Base-by-base conservation (phyloP, 2,329 filamentous ascomycete species). In the Coniochaeta sp. region DNA sequence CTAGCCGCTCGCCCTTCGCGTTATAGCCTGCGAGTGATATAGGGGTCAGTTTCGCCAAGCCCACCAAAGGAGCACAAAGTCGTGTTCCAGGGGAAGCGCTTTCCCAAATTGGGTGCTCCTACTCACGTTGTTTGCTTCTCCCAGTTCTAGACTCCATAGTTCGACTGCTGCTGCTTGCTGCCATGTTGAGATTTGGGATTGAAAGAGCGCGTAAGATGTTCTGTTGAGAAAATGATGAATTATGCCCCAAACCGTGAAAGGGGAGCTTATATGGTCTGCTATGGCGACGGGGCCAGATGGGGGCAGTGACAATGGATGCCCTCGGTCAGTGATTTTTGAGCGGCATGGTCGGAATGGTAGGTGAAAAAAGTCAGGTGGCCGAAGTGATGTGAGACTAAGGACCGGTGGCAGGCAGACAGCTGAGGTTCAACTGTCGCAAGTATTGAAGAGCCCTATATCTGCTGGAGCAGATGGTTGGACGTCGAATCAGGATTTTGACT, bases 1-100 rank as follows among this genome's bases (percentile, higher is more conserved):
- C 95, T 63, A 98, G 87, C 66, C 95, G 89, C 77, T 98, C 93
- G 78, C 93, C 93, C 74, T 91, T 89, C 62, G 89, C 79, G 71
- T 91, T 93, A 78, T 98, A 99, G 71, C 93, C 95, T 98, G 76
- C 60, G 69, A 61, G 67, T 3, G 26, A 71, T 62, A 71, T 58
- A 68, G 69, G 59, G 64, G 72, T 77, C 70, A 77, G 74, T 73
- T 69, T 63, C 69, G 70, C 66, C 67, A 66, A 66, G 64, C 64
- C 62, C 70, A 38, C 54, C 6, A 56, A 16, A 5, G 47, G 47
- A 52, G 47, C 47, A 52, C 31, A 52, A 31, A 36, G n/a, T 22
- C n/a, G 2, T 33, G 5, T 14, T 55, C 24, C 24, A 55, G 24
- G 16, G 50, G 26, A n/a, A 12, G 6, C 19, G 7, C 3, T 31